phyloP scores from a whole-genome alignment of 768 basidiomycete species.

The Podaxis mareebaensis region DNA sequence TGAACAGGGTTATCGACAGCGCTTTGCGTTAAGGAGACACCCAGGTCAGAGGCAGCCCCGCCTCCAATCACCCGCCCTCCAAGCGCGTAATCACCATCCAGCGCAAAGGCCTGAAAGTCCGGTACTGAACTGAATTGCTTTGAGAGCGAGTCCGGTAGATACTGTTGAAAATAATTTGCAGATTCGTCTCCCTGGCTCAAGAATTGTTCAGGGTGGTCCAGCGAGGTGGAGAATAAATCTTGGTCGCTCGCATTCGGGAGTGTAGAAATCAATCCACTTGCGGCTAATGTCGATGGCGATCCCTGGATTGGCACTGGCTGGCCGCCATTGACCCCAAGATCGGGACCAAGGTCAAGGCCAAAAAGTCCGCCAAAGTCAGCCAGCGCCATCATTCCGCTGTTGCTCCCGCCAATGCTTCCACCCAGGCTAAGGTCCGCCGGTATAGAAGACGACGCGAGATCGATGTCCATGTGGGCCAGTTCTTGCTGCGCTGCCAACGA shows the following conservation, averaged over 20 bases:
- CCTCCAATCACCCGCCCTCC: neutral
- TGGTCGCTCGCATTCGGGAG: neutral
- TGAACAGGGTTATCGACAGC: neutral
- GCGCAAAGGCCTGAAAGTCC: slow-evolving; percentile 1
- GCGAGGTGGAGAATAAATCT: neutral
- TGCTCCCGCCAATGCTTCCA: neutral
- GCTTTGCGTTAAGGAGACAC: neutral
- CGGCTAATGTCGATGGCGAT: neutral
- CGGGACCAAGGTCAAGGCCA: neutral
- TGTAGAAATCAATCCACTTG: neutral
- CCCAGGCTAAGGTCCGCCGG: neutral
- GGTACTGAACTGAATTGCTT: slow-evolving; percentile 9
- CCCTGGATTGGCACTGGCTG: neutral
- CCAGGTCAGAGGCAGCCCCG: neutral
- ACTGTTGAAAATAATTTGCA: neutral
- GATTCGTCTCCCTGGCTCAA: neutral
- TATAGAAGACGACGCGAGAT: neutral
- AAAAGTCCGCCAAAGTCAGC: neutral
- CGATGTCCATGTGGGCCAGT: neutral
- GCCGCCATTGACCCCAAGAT: neutral
- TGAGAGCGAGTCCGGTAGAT: neutral
- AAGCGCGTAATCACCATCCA: neutral
- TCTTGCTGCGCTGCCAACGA: neutral
- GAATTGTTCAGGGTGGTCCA: neutral
- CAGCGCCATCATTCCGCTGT: neutral